phyloP scores from a whole-genome alignment of 2,329 filamentous ascomycete species.

The Talaromyces pinophilus region DNA sequence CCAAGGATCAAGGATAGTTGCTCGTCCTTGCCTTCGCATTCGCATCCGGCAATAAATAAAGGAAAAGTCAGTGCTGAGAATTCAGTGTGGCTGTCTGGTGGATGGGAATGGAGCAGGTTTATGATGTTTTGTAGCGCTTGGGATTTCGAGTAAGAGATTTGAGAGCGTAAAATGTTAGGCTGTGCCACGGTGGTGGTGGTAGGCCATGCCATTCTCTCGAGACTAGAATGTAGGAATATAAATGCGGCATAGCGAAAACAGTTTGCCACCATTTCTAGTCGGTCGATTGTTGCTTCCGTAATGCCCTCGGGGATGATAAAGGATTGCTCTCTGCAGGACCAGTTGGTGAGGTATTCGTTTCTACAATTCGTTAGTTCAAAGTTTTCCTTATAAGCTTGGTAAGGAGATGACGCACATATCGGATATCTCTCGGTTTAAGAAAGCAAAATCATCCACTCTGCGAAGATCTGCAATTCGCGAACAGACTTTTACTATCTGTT shows the following conservation, averaged over 20 bases:
- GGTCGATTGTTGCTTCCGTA: conserved; percentile 30
- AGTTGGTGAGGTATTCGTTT: conserved; percentile 36
- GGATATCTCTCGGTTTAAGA: conserved; percentile 31
- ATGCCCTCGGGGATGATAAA: conserved; percentile 38
- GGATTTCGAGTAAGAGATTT: conserved; percentile 33
- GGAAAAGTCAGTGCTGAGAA: conserved; percentile 43
- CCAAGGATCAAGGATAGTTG: conserved; percentile 32
- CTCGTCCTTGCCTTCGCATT: conserved; percentile 27
- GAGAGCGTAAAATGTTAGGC: conserved; percentile 5
- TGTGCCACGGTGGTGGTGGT: background rate
- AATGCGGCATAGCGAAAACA: conserved; percentile 42
- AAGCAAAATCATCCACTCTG: conserved; percentile 9
- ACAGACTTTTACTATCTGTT: conserved; percentile 39
- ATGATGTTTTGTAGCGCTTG: conserved; percentile 34
- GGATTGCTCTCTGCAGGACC: conserved; percentile 32
- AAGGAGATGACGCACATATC: conserved; percentile 31
- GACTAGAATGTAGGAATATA: conserved; percentile 40
- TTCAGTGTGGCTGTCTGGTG: conserved; percentile 39
- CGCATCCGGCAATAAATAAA: conserved; percentile 40
- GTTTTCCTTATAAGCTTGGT: background rate
- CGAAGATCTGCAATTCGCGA: conserved; percentile 37
- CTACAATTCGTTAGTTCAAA: conserved; percentile 24
- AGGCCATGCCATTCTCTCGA: conserved; percentile 31
- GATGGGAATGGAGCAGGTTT: conserved; percentile 29
- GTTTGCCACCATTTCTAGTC: conserved; percentile 40